These are phyloP conservation scores for Gymnopilus junonius DNA, from an alignment of 768 basidiomycete genomes.

Conservation along the genomic window DNA sequence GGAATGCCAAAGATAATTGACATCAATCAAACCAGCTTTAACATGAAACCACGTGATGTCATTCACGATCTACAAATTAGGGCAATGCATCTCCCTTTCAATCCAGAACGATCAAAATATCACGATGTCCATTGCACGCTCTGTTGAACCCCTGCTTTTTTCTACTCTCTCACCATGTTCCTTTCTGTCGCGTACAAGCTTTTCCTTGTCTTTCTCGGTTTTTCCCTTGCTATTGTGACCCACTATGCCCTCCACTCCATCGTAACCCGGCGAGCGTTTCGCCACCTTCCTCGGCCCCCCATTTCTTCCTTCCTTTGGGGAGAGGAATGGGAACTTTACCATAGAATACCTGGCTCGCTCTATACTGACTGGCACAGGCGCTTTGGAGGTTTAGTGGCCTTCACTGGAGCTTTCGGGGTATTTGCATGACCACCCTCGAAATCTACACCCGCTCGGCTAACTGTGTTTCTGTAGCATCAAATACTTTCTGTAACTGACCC, in stretches of 20 bases:
- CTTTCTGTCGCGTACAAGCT: conserved; percentile 29
- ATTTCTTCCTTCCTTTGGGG: conserved; percentile 60
- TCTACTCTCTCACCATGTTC: conserved; percentile 23
- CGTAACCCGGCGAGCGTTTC: conserved; percentile 35
- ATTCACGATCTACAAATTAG: not conserved
- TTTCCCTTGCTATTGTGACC: conserved; percentile 32
- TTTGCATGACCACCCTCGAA: conserved; percentile 13
- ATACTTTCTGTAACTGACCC: conserved; percentile 61
- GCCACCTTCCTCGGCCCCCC: conserved; percentile 56
- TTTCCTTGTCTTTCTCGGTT: conserved; percentile 29
- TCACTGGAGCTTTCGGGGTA: conserved; percentile 63
- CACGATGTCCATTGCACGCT: conserved; percentile 2
- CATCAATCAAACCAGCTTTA: not conserved
- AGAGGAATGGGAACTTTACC: conserved; percentile 61
- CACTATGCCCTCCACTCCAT: conserved; percentile 40
- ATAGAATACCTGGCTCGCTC: conserved; percentile 51
- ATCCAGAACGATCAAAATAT: not conserved
- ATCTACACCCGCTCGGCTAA: not conserved
- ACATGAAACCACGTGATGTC: conserved; percentile 18
- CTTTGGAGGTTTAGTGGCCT: conserved; percentile 59
- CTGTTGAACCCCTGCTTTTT: not conserved
- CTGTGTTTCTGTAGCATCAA: conserved; percentile 46
- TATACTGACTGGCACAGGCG: conserved; percentile 56
- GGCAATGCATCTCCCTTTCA: not conserved
- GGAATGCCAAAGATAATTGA: conserved; percentile 4